A percentile compares a stretch with the other conserved stretches of the same genome.
Evolutionary conservation across 441 rosid species (phyloP).

Genomic region (Pelargonium australe): DNA sequence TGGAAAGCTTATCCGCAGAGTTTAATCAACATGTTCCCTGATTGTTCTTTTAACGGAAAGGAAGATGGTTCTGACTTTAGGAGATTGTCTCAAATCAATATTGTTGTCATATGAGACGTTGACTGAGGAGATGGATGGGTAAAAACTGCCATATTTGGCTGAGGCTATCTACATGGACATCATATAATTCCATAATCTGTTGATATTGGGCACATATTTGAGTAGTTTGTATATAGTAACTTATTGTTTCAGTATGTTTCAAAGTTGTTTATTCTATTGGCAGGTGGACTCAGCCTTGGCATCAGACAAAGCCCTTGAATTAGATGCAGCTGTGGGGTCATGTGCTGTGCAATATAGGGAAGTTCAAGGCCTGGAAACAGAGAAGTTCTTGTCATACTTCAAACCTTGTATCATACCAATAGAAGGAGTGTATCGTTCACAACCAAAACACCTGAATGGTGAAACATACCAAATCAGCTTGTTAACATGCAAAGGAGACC

Average conservation of each 20-base stretch:
- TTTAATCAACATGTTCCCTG: background rate
- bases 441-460: slow-evolving; percentile 23
- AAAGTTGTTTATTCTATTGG: slow-evolving; percentile 14
- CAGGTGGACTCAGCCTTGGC: slow-evolving; percentile 64
- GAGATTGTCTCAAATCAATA: background rate
- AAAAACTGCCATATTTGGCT: background rate
- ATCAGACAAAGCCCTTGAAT: slow-evolving; percentile 71
- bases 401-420: slow-evolving; percentile 80
- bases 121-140: slow-evolving; percentile 2
- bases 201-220: background rate
- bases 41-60: background rate
- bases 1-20: background rate
- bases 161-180: background rate
- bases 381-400: slow-evolving; percentile 72
- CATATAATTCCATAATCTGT: background rate
- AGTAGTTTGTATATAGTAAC: slow-evolving; percentile 2
- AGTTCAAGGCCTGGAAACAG: slow-evolving; percentile 82
- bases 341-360: slow-evolving; percentile 83
- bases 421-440: slow-evolving; percentile 52
- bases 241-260: slow-evolving; percentile 11
- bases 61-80: background rate
- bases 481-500: slow-evolving; percentile 74
- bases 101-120: background rate
- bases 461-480: slow-evolving; percentile 47
- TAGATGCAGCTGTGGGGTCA: slow-evolving; percentile 70